Evolutionary conservation across 1,139 yeast genomes (phyloP).

Genomic region (Kluyveromyces sp.): DNA sequence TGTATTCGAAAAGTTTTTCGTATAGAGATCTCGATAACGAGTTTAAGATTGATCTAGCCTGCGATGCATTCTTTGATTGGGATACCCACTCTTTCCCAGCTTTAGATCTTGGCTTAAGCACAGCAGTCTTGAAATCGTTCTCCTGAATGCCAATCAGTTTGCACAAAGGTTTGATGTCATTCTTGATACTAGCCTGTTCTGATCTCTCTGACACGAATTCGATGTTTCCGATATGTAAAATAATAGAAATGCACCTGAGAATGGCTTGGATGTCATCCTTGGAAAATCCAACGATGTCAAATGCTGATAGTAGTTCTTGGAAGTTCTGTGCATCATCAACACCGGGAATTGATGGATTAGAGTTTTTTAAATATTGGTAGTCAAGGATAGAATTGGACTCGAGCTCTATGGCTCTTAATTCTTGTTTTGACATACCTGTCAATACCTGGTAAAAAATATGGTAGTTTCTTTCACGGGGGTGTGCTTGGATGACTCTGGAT

Average conservation of each 20-base stretch:
- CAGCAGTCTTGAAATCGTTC: constrained; percentile 46
- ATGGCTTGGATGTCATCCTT: constrained; percentile 49
- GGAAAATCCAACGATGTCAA: constrained; percentile 65
- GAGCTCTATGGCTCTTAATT: constrained; percentile 44
- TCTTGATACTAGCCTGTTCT: constrained; percentile 71
- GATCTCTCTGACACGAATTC: constrained; percentile 63
- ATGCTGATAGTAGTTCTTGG: constrained; percentile 51
- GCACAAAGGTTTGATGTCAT: constrained; percentile 50
- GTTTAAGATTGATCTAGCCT: constrained; percentile 75
- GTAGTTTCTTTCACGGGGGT: constrained; percentile 73
- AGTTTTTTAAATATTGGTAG: constrained; percentile 48
- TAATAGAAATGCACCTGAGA: constrained; percentile 62
- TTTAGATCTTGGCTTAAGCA: constrained; percentile 75
- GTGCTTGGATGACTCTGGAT: constrained; percentile 84
- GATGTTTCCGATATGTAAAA: constrained; percentile 81
- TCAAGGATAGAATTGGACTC: constrained; percentile 27
- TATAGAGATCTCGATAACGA: constrained; percentile 84
- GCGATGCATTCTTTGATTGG: constrained; percentile 72
- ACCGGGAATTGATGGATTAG: constrained; percentile 52
- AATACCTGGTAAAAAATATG: constrained; percentile 87
- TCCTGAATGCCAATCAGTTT: constrained; percentile 58
- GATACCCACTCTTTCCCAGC: constrained; percentile 86
- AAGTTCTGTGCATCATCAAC: constrained; percentile 73
- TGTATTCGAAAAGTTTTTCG: constrained; percentile 71
- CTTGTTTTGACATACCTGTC: constrained; percentile 50